Conservation (phyloP, 257 asterid species). For the Solanum neorickii region DNA sequence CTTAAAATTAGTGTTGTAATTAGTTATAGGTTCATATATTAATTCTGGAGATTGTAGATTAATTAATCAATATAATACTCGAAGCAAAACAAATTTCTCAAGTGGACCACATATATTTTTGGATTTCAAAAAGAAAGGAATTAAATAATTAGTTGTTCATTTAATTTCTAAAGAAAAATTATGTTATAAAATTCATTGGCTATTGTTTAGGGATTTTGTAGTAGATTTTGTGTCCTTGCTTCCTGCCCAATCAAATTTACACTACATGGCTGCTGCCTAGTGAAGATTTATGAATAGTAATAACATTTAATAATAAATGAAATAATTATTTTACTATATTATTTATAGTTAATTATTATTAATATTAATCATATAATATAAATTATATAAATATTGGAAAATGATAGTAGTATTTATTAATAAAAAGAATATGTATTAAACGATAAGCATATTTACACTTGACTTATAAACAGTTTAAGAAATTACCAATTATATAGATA, state of each 20-base stretch:
- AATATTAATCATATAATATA: background rate
- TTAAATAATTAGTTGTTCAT: background rate
- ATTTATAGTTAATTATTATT: background rate
- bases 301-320: too few relatives aligned
- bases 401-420: background rate
- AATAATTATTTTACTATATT: too few relatives aligned
- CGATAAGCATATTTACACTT: background rate
- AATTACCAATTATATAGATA: background rate
- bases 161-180: background rate
- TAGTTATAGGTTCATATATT: background rate
- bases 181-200: background rate
- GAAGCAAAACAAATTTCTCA: background rate
- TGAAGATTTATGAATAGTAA: background rate
- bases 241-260: background rate
- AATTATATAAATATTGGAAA: too few relatives aligned
- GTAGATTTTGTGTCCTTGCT: background rate
- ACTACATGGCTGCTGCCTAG: background rate
- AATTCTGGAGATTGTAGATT: background rate
- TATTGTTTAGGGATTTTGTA: background rate
- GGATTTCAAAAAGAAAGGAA: background rate
- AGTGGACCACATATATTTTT: background rate
- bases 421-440: too few relatives aligned
- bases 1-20: background rate
- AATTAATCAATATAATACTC: background rate
- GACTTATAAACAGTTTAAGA: background rate